Evolutionary conservation across 257 asterid species (phyloP), one percentile per base, ranked within the genome.

Genomic region (Rehmannia glutinosa): DNA sequence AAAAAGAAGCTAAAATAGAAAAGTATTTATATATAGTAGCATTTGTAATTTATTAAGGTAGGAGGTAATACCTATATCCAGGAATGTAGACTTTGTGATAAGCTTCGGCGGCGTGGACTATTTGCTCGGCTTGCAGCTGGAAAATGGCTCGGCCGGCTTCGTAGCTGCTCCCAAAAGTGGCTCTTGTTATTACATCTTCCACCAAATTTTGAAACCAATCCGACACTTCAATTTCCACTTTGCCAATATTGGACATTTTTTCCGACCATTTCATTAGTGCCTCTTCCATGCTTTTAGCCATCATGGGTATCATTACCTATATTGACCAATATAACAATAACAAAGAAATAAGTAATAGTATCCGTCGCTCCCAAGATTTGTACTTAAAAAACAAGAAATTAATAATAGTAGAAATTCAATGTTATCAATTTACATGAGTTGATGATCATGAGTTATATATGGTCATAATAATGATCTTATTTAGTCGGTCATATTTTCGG

Each of bases 21-120:
- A n/a, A n/a, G n/a, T n/a, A n/a, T n/a, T n/a, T n/a, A n/a, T n/a
- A n/a, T n/a, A n/a, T n/a, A n/a, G n/a, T n/a, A n/a, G n/a, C n/a
- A n/a, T n/a, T n/a, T n/a, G n/a, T n/a, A n/a, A n/a, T n/a, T n/a
- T n/a, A n/a, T n/a, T n/a, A n/a, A n/a, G n/a, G n/a, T n/a, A n/a
- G n/a, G n/a, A n/a, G n/a, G n/a, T n/a, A n/a, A n/a, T 76, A 91
- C 98, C 95, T 79, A 64, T 79, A 84, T 0, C 95, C 98, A 0
- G 98, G 98, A 23, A 84, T 81, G 73, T 78, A 75, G 7, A 81
- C 63, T 38, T 79, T 84, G 15, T 81, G 86, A 75, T 82, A 85
- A 30, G 97, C 91, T 33, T 87, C 85, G 2, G 92, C 73, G 43
- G 97, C 95, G 62, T 85, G 83, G 45, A 70, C 79, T 78, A 87